Evolutionary conservation across 352 stramenopile genomes (phyloP).

Genomic region (Bremia lactucae): DNA sequence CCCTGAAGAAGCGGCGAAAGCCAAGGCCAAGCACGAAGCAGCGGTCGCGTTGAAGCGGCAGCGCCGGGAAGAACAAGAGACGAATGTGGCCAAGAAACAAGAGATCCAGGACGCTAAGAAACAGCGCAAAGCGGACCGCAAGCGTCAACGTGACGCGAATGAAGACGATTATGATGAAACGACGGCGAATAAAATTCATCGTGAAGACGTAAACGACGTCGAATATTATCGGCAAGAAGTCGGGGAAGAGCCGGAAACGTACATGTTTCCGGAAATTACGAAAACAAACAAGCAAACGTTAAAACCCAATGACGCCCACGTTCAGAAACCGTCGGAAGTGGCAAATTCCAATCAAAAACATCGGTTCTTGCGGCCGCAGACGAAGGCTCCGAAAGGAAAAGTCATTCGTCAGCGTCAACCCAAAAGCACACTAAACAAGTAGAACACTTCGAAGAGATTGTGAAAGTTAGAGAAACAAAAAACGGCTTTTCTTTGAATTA

Average conservation of each 20-base stretch:
- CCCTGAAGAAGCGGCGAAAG: slow-evolving; percentile 65
- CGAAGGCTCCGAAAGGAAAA: slow-evolving; percentile 38
- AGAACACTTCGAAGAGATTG: slow-evolving; percentile 7
- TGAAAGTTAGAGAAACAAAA: too few species aligned
- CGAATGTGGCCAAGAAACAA: slow-evolving; percentile 85
- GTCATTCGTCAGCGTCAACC: slow-evolving; percentile 45
- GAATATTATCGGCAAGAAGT: slow-evolving; percentile 82
- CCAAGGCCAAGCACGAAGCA: slow-evolving; percentile 69
- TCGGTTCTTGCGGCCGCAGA: slow-evolving; percentile 34
- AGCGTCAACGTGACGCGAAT: slow-evolving; percentile 42
- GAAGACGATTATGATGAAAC: slow-evolving; percentile 42
- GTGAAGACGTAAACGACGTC: slow-evolving; percentile 52
- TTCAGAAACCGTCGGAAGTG: slow-evolving; percentile 48
- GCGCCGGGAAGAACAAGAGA: slow-evolving; percentile 82
- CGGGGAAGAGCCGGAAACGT: slow-evolving; percentile 64
- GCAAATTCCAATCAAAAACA: slow-evolving; percentile 55
- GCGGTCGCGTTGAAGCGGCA: slow-evolving; percentile 67
- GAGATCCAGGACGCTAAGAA: slow-evolving; percentile 71
- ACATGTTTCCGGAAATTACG: slow-evolving; percentile 61
- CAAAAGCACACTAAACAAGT: slow-evolving; percentile 28
- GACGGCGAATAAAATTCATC: slow-evolving; percentile 16
- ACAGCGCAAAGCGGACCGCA: slow-evolving; percentile 53
- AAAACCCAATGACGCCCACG: slow-evolving; percentile 2
- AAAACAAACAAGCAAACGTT: slow-evolving; percentile 44
- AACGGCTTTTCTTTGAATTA: too few species aligned